Evolutionary conservation across 1,284 basidiomycete species (phyloP).

Genomic region (Prillingera fragicola): DNA sequence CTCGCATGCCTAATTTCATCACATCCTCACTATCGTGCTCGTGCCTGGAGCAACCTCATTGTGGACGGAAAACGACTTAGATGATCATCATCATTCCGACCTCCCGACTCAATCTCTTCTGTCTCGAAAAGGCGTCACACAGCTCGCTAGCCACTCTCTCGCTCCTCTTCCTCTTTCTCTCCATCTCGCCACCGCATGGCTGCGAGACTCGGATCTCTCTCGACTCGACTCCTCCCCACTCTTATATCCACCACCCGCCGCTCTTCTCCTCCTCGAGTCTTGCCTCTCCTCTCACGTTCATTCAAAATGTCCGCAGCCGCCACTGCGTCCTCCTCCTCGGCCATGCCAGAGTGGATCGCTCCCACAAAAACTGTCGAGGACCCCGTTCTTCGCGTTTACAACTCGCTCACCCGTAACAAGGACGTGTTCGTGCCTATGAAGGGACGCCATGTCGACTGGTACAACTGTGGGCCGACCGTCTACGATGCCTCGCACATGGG

Average conservation of each 20-base stretch:
- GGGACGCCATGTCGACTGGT: slow-evolving; percentile 92
- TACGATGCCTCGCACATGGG: slow-evolving; percentile 99
- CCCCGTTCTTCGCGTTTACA: slow-evolving; percentile 73
- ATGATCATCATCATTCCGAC: not conserved
- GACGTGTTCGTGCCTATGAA: slow-evolving; percentile 76
- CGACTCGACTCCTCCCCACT: not conserved
- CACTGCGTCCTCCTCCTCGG: slow-evolving; percentile 19
- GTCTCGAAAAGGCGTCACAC: too few relatives aligned
- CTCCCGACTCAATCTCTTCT: too few relatives aligned
- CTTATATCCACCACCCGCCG: not conserved
- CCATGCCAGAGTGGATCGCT: slow-evolving; percentile 44
- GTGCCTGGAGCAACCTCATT: too few relatives aligned
- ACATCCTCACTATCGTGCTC: too few relatives aligned
- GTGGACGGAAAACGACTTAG: too few relatives aligned
- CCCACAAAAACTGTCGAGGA: slow-evolving; percentile 34
- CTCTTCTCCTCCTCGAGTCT: not conserved
- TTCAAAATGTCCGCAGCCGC: slow-evolving; percentile 20
- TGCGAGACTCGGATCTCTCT: not conserved
- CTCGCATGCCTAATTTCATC: too few relatives aligned
- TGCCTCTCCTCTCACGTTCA: not conserved
- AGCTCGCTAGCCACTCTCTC: slow-evolving; percentile 1
- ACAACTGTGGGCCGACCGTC: slow-evolving; percentile 98
- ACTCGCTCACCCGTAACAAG: slow-evolving; percentile 89
- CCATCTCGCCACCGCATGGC: not conserved
- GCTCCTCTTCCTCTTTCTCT: slow-evolving; percentile 1